Percentiles rank a stretch among this genome's conserved stretches.
Conservation (phyloP, 129 eudicot genomes). For the Tanacetum coccineum region DNA sequence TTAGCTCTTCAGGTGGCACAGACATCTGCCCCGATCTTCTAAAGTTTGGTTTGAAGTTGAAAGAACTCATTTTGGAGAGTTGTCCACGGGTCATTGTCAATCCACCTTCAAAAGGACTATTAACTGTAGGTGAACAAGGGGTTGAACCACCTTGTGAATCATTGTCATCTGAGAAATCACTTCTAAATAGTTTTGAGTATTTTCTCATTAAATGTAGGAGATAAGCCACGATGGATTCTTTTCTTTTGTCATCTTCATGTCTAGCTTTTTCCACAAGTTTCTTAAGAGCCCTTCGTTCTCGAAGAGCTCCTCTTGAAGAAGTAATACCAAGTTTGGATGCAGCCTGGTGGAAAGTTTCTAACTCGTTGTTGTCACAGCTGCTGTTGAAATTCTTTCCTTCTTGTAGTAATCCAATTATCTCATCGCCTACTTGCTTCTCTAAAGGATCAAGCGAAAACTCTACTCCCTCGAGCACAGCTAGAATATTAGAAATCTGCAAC, state of each 20-base stretch:
- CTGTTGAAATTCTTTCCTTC: slow-evolving; percentile 74
- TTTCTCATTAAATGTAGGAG: slow-evolving; percentile 78
- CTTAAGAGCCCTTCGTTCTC: slow-evolving; percentile 81
- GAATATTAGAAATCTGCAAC: slow-evolving; percentile 63
- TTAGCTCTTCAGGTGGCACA: slow-evolving; percentile 85
- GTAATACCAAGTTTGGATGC: slow-evolving; percentile 70
- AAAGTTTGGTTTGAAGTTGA: slow-evolving; percentile 69
- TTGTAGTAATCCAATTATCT: slow-evolving; percentile 72
- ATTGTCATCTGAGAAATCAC: slow-evolving; percentile 81
- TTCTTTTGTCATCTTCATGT: slow-evolving; percentile 83
- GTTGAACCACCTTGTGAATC: slow-evolving; percentile 90
- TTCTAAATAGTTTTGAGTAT: slow-evolving; percentile 81
- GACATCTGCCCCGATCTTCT: slow-evolving; percentile 76
- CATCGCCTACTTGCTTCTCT: slow-evolving; percentile 91
- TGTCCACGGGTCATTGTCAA: slow-evolving; percentile 46
- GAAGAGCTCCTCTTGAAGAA: slow-evolving; percentile 84
- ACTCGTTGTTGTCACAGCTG: slow-evolving; percentile 62
- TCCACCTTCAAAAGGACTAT: slow-evolving; percentile 58
- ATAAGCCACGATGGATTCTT: slow-evolving; percentile 85
- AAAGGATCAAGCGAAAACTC: slow-evolving; percentile 74
- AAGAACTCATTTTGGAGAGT: slow-evolving; percentile 75
- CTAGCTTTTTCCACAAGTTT: slow-evolving; percentile 81
- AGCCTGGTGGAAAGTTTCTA: slow-evolving; percentile 89
- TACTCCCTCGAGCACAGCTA: slow-evolving; percentile 52
- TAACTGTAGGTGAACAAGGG: slow-evolving; percentile 93